Evolutionary conservation across 2,329 filamentous ascomycete genomes (phyloP).

Genomic region (Stagonosporopsis rhizophila): DNA sequence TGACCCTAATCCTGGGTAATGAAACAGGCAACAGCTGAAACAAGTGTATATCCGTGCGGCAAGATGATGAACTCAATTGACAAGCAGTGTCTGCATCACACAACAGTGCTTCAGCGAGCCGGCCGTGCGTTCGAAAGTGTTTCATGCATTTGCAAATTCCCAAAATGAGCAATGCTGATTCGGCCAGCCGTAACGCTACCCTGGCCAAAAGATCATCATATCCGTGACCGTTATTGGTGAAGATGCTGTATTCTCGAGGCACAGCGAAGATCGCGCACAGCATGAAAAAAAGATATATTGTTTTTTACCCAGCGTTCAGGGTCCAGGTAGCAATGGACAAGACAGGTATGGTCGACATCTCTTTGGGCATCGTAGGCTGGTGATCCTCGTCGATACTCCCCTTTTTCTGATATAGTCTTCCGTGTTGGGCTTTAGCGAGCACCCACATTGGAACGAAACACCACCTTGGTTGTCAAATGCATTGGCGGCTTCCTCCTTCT

Average conservation of each 20-base stretch:
- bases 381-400: constrained; percentile 5
- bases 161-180: constrained; percentile 1
- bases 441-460: constrained; percentile 9
- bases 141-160: constrained; percentile 1
- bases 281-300: constrained; percentile 11
- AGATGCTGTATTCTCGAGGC: constrained; percentile 5
- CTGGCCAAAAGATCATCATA: constrained; percentile 3
- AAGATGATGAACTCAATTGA: constrained; percentile 7
- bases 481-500: not conserved
- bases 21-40: not conserved
- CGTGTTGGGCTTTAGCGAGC: constrained; percentile 10
- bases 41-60: constrained; percentile 5
- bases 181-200: not conserved
- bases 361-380: not conserved
- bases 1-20: constrained; percentile 8
- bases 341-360: constrained; percentile 4
- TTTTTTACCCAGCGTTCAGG: constrained; percentile 17
- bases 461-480: constrained; percentile 3
- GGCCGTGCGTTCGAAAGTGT: constrained; percentile 1
- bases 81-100: constrained; percentile 4
- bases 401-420: constrained; percentile 9
- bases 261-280: constrained; percentile 9
- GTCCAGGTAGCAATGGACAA: constrained; percentile 13
- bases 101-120: constrained; percentile 3
- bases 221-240: constrained; percentile 2